Evolutionary conservation across 805 yeast genomes (phyloP).

Genomic region (Yarrowia sp.): DNA sequence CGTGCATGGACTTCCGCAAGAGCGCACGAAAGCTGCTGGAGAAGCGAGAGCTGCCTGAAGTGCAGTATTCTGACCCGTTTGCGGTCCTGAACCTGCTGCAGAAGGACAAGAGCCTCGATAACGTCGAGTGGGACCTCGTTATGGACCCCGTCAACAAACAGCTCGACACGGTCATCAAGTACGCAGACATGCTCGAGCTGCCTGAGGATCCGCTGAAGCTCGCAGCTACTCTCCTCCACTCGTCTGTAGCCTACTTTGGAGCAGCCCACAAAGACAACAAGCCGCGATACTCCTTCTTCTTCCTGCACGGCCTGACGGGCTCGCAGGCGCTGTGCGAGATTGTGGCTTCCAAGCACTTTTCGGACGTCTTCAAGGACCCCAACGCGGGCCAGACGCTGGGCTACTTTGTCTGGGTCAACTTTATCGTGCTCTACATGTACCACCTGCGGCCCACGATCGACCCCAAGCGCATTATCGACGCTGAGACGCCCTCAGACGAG

Average conservation of each 20-base stretch:
- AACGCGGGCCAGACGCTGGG: constrained; percentile 26
- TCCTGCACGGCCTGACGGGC: constrained; percentile 37
- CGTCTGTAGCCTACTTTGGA: constrained; percentile 32
- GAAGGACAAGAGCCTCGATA: constrained; percentile 31
- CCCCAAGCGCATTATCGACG: constrained; percentile 14
- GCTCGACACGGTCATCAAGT: constrained; percentile 29
- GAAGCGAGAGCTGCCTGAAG: constrained; percentile 2
- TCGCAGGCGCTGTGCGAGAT: constrained; percentile 35
- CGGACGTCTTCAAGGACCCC: constrained; percentile 28
- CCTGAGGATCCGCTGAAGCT: constrained; percentile 31
- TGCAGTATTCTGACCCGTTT: constrained; percentile 29
- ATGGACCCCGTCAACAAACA: constrained; percentile 13
- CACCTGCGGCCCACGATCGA: constrained; percentile 31
- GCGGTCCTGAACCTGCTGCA: constrained; percentile 31
- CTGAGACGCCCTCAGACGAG: constrained; percentile 26
- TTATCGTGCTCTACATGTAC: constrained; percentile 30
- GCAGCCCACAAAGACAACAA: constrained; percentile 32
- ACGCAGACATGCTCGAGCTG: constrained; percentile 30
- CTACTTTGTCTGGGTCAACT: constrained; percentile 29
- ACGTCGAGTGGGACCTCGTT: constrained; percentile 14
- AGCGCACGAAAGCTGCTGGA: not conserved
- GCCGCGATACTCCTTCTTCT: constrained; percentile 35
- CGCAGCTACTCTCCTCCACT: constrained; percentile 30
- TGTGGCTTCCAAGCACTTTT: constrained; percentile 22
- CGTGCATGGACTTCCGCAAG: constrained; percentile 32